Evolutionary conservation across 2,329 filamentous ascomycete species (phyloP).

Genomic region (Pyricularia pennisetigena): DNA sequence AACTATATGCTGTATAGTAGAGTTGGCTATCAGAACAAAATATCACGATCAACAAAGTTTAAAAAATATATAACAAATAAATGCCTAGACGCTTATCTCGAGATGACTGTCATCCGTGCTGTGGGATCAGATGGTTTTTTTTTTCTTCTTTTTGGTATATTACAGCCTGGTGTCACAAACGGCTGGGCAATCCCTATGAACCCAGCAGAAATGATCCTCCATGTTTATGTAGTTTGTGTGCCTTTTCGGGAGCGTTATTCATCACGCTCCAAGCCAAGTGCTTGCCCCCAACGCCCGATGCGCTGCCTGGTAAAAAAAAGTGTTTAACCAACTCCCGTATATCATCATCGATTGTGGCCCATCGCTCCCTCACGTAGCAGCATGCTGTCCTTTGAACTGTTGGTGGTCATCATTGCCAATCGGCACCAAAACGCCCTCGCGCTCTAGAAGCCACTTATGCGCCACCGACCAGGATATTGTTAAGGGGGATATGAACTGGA

Average conservation of each 20-base stretch:
- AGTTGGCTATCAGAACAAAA: not conserved
- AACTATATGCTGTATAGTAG: not conserved
- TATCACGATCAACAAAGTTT: not conserved
- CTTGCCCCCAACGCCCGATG: not conserved
- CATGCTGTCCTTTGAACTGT: not conserved
- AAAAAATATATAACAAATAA: not conserved
- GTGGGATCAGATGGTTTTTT: not conserved
- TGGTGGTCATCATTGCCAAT: not conserved
- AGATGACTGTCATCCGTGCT: not conserved
- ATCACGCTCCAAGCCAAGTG: not conserved
- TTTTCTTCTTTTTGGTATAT: not conserved
- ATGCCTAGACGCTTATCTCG: not conserved
- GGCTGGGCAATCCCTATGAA: not conserved
- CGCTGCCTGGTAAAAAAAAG: not conserved
- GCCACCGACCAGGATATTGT: conserved; percentile 60
- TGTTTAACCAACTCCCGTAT: not conserved
- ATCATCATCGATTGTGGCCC: not conserved
- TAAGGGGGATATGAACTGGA: conserved; percentile 58
- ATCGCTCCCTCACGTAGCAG: not conserved
- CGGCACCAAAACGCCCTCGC: not conserved
- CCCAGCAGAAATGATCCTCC: not conserved
- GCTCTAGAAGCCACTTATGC: conserved; percentile 32
- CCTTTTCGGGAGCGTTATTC: not conserved
- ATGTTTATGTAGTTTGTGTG: not conserved
- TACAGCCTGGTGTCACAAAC: not conserved